Base-by-base conservation (phyloP, 257 asterid species). In the Gentiana macrophylla region DNA sequence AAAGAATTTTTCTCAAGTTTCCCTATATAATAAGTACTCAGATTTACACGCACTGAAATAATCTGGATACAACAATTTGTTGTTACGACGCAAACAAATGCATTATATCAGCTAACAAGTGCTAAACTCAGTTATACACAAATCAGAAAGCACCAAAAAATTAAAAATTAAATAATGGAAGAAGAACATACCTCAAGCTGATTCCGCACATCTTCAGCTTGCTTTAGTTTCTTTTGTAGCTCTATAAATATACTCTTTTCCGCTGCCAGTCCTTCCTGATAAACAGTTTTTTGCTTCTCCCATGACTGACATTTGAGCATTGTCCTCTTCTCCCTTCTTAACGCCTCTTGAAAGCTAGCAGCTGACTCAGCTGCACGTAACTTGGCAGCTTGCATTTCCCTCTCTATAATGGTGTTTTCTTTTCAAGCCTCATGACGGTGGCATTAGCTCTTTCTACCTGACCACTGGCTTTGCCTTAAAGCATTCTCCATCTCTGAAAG, bases 401-500 rank as follows among this genome's bases (percentile, higher is more conserved):
- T 66, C 70, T 84, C 77, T 50, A 82, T 55, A 6, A 62, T 74
- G 53, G 69, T 37, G 64, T 90, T 84, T 82, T 84, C 94, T 34
- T 75, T 37, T 82, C 89, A 32, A 86, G 91, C 72, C 85, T 79
- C 80, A 69, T n/a, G n/a, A 81, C 88, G 62, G 95, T 80, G 50
- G 72, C 66, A 64, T 79, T 83, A 41, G 94, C 88, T 70, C 84
- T 72, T 50, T 80, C 90, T 1, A 86, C 87, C 77, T 89, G 95
- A 60, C 93, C 86, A 24, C 88, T 74, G 13, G 94, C 94, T 78
- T 84, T 84, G 50, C 79, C 50, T 58, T 58, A 90, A 57, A 43
- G 98, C 96, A 56, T 65, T 86, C 65, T 84, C 89, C 94, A 86
- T 86, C 81, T 90, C 98, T 0, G 77, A 57, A n/a, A 86, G 85